These are phyloP conservation scores for Suillus placidus DNA, from an alignment of 768 basidiomycete species.

Conservation along the genomic window DNA sequence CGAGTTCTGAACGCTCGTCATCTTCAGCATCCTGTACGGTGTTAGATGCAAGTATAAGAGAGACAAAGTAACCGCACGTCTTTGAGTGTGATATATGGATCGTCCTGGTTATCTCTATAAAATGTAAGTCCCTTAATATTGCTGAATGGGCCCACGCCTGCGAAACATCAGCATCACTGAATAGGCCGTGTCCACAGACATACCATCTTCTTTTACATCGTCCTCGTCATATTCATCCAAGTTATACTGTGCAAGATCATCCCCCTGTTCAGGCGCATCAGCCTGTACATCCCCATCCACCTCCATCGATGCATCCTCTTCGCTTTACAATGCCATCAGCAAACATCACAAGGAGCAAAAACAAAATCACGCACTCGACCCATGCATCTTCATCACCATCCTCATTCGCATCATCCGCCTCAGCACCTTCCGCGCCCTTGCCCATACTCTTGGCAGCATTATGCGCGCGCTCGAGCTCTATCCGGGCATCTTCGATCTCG, in stretches of 20 bases:
- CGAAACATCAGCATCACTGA: neutral
- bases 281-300: conserved; percentile 44
- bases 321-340: conserved; percentile 32
- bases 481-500: conserved; percentile 86
- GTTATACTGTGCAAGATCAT: conserved; percentile 86
- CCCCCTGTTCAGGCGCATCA: conserved; percentile 40
- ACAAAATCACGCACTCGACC: conserved; percentile 77
- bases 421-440: conserved; percentile 63
- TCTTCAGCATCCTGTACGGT: conserved; percentile 65
- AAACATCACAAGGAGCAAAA: conserved; percentile 18
- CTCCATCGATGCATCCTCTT: conserved; percentile 65
- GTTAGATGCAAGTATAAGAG: conserved; percentile 10
- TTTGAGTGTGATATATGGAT: conserved; percentile 57
- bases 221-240: conserved; percentile 87
- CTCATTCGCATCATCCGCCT: conserved; percentile 57
- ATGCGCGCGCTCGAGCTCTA: conserved; percentile 82
- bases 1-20: conserved; percentile 86
- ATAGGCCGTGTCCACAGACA: neutral
- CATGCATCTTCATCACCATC: conserved; percentile 61
- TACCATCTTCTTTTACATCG: conserved; percentile 52
- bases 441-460: conserved; percentile 75
- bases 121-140: conserved; percentile 95
- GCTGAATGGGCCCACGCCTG: conserved; percentile 82
- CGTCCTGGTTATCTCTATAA: conserved; percentile 89
- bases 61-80: conserved; percentile 54